Base-by-base conservation (phyloP, 106 monocot species). In the Dendrobium catenatum region DNA sequence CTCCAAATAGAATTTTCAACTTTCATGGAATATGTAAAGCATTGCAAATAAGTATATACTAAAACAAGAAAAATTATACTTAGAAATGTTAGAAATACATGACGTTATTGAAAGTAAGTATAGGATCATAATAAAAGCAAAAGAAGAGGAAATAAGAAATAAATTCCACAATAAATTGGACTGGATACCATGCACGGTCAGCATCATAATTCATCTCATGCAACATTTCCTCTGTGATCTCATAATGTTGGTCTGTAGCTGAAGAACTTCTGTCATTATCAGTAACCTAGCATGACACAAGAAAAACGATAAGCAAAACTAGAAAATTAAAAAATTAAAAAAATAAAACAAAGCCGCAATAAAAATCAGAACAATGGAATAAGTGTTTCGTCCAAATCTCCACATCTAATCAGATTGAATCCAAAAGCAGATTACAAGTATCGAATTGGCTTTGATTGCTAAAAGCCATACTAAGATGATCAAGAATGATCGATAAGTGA, bases 161-260 rank as follows among this genome's bases (percentile, higher is more conserved):
- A 33, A 70, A 70, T 70, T 70, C 33, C 70, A 15, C 2, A 37
- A 37, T 70, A 29, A 70, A 70, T 22, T 64, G 46, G 78, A 17
- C n/a, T 40, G 46, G 3, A 79, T 92, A 97, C 97, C 97, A 97
- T 84, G 90, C 92, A 80, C 92, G 97, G 26, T 97, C 97, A 81
- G 94, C 90, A 84, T 89, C 80, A 79, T 97, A 97, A 49, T 97
- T 94, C 97, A 97, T 97, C 72, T 92, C 92, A 11, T 83, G 85
- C 48, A 77, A 84, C 97, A 97, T 94, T 76, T 94, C 89, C 49
- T 92, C 92, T 19, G 94, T 88, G n/a, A 97, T 88, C 77, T 91
- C 91, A 79, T 82, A 76, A 31, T 77, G 78, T 16, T 77, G 77
- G 33, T 93, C 91, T 40, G 81, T 27, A 80, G 72, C 77, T 8